Conservation (phyloP, 306 rosid species). For the cucumber (Cucumis sativus) region DNA sequence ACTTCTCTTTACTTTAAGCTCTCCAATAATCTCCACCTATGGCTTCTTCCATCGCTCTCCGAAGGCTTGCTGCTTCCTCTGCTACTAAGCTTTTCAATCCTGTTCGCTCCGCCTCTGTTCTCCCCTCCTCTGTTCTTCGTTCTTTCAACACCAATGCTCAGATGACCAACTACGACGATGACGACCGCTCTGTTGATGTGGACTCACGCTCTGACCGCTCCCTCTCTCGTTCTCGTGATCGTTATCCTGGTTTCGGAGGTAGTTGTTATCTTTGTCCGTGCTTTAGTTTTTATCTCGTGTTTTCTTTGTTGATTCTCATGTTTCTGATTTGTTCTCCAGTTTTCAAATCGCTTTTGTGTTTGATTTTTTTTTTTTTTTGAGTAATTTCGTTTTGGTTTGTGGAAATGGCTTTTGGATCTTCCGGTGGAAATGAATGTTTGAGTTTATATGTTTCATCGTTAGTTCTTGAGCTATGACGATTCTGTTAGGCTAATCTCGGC, state of each 20-base stretch:
- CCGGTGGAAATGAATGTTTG: background rate
- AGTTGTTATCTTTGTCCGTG: background rate
- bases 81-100: slow-evolving; percentile 17
- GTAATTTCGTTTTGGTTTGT: background rate
- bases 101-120: slow-evolving; percentile 10
- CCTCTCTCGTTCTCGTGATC: slow-evolving; percentile 21
- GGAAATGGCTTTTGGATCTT: background rate
- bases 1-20: background rate
- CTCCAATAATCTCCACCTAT: background rate
- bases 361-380: background rate
- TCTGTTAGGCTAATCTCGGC: background rate
- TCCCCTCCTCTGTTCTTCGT: slow-evolving; percentile 21
- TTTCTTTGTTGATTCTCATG: background rate
- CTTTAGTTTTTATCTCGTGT: too few species aligned
- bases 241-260: slow-evolving; percentile 21
- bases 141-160: slow-evolving; percentile 35
- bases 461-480: background rate
- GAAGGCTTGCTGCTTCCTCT: slow-evolving; percentile 16
- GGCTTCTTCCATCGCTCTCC: slow-evolving; percentile 20
- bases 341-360: too few species aligned
- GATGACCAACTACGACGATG: slow-evolving; percentile 8
- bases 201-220: slow-evolving; percentile 12
- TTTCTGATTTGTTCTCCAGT: background rate
- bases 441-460: background rate
- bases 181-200: slow-evolving; percentile 10